phyloP scores from a whole-genome alignment of 2,329 filamentous ascomycete genomes.

The Coniosporium tulheliwenetii region DNA sequence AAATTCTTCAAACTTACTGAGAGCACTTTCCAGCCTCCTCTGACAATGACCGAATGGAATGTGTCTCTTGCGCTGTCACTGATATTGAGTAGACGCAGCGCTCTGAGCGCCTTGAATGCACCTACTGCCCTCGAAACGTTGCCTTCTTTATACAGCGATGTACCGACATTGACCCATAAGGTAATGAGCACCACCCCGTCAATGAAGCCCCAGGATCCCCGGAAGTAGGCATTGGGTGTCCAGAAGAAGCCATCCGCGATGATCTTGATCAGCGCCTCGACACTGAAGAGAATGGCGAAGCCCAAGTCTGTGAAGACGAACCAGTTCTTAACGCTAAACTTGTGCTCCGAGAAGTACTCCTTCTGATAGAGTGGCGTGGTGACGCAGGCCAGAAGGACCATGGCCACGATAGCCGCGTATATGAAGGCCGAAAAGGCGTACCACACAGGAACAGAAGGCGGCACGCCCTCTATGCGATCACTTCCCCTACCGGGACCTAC shows the following conservation, averaged over 20 bases:
- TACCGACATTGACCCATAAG: slow-evolving; percentile 86
- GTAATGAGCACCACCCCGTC: slow-evolving; percentile 84
- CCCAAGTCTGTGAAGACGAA: slow-evolving; percentile 88
- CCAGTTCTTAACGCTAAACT: slow-evolving; percentile 59
- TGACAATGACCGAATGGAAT: slow-evolving; percentile 89
- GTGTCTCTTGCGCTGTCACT: slow-evolving; percentile 92
- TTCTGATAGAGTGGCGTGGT: slow-evolving; percentile 92
- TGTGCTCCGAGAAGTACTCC: slow-evolving; percentile 54
- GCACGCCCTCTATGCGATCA: slow-evolving; percentile 76
- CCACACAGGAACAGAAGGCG: slow-evolving; percentile 81
- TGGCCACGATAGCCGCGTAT: slow-evolving; percentile 84
- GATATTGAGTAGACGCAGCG: slow-evolving; percentile 80
- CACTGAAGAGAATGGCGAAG: slow-evolving; percentile 73
- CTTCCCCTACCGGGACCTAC: slow-evolving; percentile 81
- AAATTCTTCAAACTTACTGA: slow-evolving; percentile 38
- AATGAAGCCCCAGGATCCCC: slow-evolving; percentile 93
- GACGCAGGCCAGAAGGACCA: slow-evolving; percentile 92
- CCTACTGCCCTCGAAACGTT: slow-evolving; percentile 81
- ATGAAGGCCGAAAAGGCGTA: slow-evolving; percentile 88
- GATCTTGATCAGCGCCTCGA: slow-evolving; percentile 81
- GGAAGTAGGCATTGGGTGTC: slow-evolving; percentile 93
- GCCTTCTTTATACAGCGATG: slow-evolving; percentile 66
- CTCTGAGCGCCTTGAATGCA: slow-evolving; percentile 91
- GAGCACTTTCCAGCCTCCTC: slow-evolving; percentile 86
- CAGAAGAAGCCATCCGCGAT: slow-evolving; percentile 92